Conservation (phyloP, 805 yeast species). For the Lipomyces lipofer region DNA sequence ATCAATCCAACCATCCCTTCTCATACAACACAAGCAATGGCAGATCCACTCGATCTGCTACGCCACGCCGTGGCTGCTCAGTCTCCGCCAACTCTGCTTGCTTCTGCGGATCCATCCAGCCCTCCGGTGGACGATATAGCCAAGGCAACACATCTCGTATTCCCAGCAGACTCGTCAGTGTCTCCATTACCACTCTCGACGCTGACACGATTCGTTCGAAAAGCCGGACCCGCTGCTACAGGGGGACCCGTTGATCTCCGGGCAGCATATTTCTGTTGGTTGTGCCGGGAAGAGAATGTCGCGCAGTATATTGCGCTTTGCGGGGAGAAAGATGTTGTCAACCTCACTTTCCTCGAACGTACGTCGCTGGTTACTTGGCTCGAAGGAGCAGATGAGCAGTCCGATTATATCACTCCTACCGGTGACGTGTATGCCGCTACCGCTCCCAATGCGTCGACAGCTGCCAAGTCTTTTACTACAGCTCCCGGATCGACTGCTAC, state of each 20-base stretch:
- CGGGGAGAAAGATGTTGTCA: slow-evolving; percentile 59
- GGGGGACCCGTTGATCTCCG: slow-evolving; percentile 45
- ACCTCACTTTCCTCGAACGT: slow-evolving; percentile 80
- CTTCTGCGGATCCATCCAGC: slow-evolving; percentile 31
- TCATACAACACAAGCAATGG: slow-evolving; percentile 8
- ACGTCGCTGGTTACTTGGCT: slow-evolving; percentile 83
- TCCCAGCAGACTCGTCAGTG: slow-evolving; percentile 35
- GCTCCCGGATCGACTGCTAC: neutral
- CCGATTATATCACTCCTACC: slow-evolving; percentile 24
- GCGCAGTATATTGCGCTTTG: slow-evolving; percentile 81
- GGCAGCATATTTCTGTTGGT: slow-evolving; percentile 76
- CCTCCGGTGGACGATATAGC: slow-evolving; percentile 42
- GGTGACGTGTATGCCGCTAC: slow-evolving; percentile 1
- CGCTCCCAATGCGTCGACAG: neutral
- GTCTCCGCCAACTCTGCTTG: slow-evolving; percentile 34
- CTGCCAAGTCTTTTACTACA: neutral
- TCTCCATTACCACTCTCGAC: slow-evolving; percentile 45
- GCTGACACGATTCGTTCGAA: slow-evolving; percentile 57
- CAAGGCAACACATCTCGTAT: slow-evolving; percentile 39
- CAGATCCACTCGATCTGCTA: slow-evolving; percentile 39
- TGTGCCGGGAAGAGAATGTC: slow-evolving; percentile 67
- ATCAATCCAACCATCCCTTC: no score
- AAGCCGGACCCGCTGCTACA: slow-evolving; percentile 45
- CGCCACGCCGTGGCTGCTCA: slow-evolving; percentile 39
- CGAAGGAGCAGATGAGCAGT: slow-evolving; percentile 57